Conservation (phyloP, 2,329 filamentous ascomycete species). For the Beauveria pseudobassiana region DNA sequence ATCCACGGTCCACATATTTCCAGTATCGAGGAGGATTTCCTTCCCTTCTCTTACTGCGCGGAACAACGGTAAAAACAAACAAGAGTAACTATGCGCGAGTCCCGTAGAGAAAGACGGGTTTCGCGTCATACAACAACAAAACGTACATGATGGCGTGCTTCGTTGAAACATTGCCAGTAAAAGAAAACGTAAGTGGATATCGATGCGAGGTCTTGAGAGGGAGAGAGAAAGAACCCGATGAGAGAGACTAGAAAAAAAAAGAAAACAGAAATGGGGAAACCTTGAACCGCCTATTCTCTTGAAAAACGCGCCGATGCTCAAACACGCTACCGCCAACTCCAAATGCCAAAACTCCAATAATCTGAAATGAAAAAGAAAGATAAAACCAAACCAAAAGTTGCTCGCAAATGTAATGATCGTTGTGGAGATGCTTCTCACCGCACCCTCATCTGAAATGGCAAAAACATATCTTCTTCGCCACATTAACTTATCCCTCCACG, state of each 20-base stretch:
- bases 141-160: slow-evolving; percentile 1
- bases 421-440: background rate
- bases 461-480: background rate
- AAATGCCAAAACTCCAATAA: background rate
- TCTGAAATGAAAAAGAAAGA: background rate
- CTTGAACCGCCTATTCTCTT: background rate
- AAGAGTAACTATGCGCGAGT: background rate
- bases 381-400: background rate
- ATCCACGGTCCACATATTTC: background rate
- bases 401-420: slow-evolving; percentile 3
- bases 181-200: background rate
- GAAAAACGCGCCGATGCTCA: background rate
- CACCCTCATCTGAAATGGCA: slow-evolving; percentile 1
- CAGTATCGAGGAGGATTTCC: background rate
- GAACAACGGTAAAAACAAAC: background rate
- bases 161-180: background rate
- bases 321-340: slow-evolving; percentile 5
- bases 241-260: background rate
- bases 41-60: background rate
- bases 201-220: background rate
- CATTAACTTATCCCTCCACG: background rate
- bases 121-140: background rate
- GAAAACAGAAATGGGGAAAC: background rate
- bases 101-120: background rate
- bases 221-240: background rate